A percentile compares a stretch with the other conserved stretches of the same genome.
phyloP scores from a whole-genome alignment of 2,329 filamentous ascomycete genomes.

The Emmonsiellopsis sp. region DNA sequence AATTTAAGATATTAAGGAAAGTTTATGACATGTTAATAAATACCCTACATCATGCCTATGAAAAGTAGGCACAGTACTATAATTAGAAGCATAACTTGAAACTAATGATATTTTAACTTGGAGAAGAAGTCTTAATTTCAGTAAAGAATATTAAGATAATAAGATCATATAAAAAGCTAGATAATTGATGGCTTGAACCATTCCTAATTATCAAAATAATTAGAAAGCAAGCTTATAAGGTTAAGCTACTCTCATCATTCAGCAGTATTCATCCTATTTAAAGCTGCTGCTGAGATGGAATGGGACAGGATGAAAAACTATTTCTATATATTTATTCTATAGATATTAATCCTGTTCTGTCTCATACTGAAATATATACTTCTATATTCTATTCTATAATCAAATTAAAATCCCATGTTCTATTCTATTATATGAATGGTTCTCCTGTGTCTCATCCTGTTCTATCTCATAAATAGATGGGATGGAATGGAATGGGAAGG shows the following conservation, averaged over 20 bases:
- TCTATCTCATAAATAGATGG: too few relatives aligned
- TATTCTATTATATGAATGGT: too few relatives aligned
- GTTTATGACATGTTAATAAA: not conserved
- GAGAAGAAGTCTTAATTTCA: conserved; percentile 2
- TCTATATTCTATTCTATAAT: too few relatives aligned
- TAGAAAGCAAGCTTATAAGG: not conserved
- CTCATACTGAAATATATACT: too few relatives aligned
- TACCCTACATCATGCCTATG: not conserved
- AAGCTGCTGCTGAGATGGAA: too few relatives aligned
- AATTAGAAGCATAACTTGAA: not conserved
- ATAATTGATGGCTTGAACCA: not conserved
- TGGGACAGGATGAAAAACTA: too few relatives aligned
- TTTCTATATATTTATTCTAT: too few relatives aligned
- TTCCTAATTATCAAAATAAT: conserved; percentile 1
- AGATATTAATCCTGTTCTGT: too few relatives aligned
- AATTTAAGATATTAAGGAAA: not conserved
- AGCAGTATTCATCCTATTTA: not conserved
- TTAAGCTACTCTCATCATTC: not conserved
- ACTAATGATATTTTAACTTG: not conserved
- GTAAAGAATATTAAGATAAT: not conserved
- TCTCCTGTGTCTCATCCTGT: too few relatives aligned
- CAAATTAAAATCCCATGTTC: too few relatives aligned
- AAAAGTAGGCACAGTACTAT: not conserved
- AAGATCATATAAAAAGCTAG: conserved; percentile 3
- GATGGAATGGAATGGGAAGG: too few relatives aligned